A percentile compares a stretch with the other conserved stretches of the same genome.
Evolutionary conservation across 331 rosid species (phyloP).

Genomic region (Malus hybrid): DNA sequence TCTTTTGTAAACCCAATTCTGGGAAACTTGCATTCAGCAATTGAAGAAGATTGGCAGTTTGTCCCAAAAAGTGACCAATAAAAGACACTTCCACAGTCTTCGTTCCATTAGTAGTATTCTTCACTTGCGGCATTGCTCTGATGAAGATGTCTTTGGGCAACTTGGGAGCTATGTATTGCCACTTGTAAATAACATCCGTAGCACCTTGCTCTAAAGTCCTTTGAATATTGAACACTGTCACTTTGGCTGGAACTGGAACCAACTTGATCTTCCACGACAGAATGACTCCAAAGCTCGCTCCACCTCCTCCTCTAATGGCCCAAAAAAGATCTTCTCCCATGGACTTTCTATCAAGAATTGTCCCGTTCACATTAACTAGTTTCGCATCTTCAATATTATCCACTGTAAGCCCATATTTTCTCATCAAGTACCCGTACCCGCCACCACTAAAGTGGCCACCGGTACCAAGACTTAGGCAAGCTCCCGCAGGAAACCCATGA

Average conservation of each 20-base stretch:
- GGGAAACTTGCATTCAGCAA: background rate
- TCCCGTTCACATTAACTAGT: background rate
- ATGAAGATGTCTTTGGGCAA: background rate
- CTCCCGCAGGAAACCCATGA: background rate
- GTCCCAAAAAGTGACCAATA: background rate
- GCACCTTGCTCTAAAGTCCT: background rate
- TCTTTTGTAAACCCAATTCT: background rate
- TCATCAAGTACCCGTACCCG: constrained; percentile 3
- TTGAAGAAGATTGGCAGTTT: background rate
- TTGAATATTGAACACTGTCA: background rate
- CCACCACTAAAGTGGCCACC: background rate
- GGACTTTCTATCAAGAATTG: background rate
- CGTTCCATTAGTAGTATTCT: background rate
- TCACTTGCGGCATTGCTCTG: background rate
- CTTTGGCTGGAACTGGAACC: background rate
- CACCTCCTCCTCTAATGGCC: constrained; percentile 17
- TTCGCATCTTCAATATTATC: constrained; percentile 4
- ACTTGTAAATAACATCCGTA: background rate
- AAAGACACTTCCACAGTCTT: background rate
- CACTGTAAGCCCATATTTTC: constrained; percentile 8
- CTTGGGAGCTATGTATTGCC: constrained; percentile 4
- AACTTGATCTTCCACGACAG: constrained; percentile 1
- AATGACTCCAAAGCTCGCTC: constrained; percentile 10
- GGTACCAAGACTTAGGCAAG: background rate
- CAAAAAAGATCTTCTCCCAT: constrained; percentile 8